A percentile compares a stretch with the other conserved stretches of the same genome.
Evolutionary conservation across 495 filamentous ascomycete species (phyloP).

Genomic region (Trichodelitschia bisporula): DNA sequence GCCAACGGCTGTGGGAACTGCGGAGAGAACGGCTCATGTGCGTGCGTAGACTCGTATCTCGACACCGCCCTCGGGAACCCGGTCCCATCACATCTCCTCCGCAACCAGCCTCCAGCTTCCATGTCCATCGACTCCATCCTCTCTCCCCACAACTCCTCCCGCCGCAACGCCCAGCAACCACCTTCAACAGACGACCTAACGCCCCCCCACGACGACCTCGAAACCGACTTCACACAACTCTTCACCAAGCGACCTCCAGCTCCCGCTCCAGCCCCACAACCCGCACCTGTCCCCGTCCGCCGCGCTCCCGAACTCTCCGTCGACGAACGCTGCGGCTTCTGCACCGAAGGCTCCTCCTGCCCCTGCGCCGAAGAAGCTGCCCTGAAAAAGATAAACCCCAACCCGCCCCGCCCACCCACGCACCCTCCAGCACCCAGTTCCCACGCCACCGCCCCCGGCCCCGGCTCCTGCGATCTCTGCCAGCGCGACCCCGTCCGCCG

Average conservation of each 20-base stretch:
- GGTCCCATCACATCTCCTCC: too few relatives aligned
- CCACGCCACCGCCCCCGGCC: neutral
- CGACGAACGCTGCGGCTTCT: slow-evolving; percentile 1
- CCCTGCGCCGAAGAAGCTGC: neutral
- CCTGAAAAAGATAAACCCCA: neutral
- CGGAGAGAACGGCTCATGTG: neutral
- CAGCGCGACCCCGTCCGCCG: neutral
- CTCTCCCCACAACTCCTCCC: too few relatives aligned
- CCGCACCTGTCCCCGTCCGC: neutral
- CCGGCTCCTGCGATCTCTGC: neutral
- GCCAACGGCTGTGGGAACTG: neutral
- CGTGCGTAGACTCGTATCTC: neutral
- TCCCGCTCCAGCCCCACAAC: neutral
- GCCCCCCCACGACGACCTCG: neutral
- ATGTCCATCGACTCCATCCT: neutral
- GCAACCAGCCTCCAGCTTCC: neutral
- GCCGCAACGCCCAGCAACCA: too few relatives aligned
- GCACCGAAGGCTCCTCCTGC: neutral
- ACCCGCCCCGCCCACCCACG: neutral
- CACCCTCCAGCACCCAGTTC: neutral
- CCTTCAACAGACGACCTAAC: too few relatives aligned
- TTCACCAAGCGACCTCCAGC: neutral
- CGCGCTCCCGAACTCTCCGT: neutral
- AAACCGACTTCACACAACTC: neutral
- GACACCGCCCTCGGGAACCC: too few relatives aligned